Evolutionary conservation across 2,329 filamentous ascomycete species (phyloP).

Genomic region (Didymella keratinophila): DNA sequence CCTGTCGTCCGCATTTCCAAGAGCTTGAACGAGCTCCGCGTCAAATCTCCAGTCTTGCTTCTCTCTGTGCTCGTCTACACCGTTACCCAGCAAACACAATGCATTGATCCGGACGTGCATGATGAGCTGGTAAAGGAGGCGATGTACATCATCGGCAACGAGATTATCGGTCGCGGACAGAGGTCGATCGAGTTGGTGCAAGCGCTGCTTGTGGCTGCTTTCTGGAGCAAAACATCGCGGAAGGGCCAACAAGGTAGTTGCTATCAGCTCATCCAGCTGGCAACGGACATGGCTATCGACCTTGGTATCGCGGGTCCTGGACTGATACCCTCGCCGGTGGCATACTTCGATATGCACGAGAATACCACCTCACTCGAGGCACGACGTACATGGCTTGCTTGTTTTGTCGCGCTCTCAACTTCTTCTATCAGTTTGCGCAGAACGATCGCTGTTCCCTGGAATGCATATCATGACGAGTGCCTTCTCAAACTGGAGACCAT

Average conservation of each 20-base stretch:
- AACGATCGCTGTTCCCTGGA: slow-evolving; percentile 34
- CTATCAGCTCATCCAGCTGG: slow-evolving; percentile 39
- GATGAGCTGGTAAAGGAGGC: slow-evolving; percentile 37
- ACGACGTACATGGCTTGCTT: slow-evolving; percentile 43
- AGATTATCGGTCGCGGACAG: slow-evolving; percentile 34
- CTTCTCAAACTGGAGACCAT: slow-evolving; percentile 28
- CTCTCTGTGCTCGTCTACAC: slow-evolving; percentile 31
- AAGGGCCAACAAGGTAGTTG: slow-evolving; percentile 32
- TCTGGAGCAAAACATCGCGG: slow-evolving; percentile 35
- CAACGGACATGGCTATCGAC: slow-evolving; percentile 42
- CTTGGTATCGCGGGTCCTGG: slow-evolving; percentile 36
- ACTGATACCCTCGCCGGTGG: slow-evolving; percentile 33
- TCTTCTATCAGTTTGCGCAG: slow-evolving; percentile 33
- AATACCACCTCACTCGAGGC: slow-evolving; percentile 34
- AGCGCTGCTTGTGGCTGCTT: slow-evolving; percentile 34
- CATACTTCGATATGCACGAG: slow-evolving; percentile 34
- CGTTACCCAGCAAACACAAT: slow-evolving; percentile 32
- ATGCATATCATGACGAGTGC: slow-evolving; percentile 34
- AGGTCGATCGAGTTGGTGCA: slow-evolving; percentile 41
- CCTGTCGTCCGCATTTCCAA: slow-evolving; percentile 24
- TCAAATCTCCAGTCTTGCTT: slow-evolving; percentile 35
- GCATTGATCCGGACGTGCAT: slow-evolving; percentile 30
- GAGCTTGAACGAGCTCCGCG: slow-evolving; percentile 28
- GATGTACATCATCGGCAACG: slow-evolving; percentile 33
- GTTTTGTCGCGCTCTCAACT: slow-evolving; percentile 33